Conservation (phyloP, 495 filamentous ascomycete species). For the Penicillium bovifimosum region DNA sequence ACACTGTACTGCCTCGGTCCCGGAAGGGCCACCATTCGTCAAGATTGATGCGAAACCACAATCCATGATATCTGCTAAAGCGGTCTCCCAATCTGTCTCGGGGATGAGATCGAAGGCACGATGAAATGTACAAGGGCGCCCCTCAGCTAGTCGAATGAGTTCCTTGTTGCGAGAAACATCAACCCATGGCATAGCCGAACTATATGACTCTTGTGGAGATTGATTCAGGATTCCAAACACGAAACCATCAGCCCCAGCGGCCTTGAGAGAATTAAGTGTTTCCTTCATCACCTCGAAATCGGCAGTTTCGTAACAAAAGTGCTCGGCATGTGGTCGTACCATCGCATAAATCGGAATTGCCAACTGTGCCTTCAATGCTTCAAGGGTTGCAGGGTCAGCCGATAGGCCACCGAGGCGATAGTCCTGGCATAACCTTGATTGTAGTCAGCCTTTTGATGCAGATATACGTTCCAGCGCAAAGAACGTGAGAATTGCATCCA, state of each 20-base stretch:
- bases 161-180: conserved; percentile 32
- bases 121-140: conserved; percentile 49
- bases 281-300: conserved; percentile 41
- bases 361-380: conserved; percentile 21
- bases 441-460: background rate
- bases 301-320: conserved; percentile 34
- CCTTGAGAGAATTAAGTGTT: conserved; percentile 29
- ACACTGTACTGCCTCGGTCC: conserved; percentile 15
- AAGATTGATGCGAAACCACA: conserved; percentile 45
- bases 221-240: conserved; percentile 43
- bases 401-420: conserved; percentile 31
- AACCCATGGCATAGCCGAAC: conserved; percentile 13
- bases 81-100: conserved; percentile 20
- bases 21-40: conserved; percentile 40
- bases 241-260: conserved; percentile 39
- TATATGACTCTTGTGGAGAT: background rate
- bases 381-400: conserved; percentile 11
- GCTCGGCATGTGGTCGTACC: conserved; percentile 40
- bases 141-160: conserved; percentile 35
- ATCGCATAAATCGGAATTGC: conserved; percentile 45
- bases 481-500: too few relatives aligned
- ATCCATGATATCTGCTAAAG: conserved; percentile 27
- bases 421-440: conserved; percentile 22
- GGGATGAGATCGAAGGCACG: conserved; percentile 46
- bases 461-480: background rate